Evolutionary conservation across 352 stramenopile species (phyloP).

Genomic region (Globisporangium splendens): DNA sequence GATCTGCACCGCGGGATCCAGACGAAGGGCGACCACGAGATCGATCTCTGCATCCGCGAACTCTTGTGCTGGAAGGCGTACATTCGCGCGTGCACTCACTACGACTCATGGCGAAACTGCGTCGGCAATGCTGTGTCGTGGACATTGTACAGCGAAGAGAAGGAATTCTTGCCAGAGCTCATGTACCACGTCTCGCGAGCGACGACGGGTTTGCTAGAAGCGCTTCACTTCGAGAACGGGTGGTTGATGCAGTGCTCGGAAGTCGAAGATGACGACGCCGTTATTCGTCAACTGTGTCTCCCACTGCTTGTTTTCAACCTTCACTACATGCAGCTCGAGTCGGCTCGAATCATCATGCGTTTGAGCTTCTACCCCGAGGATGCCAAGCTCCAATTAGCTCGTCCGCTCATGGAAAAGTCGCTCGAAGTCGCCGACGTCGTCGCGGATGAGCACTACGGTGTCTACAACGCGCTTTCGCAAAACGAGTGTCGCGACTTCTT

Average conservation of each 20-base stretch:
- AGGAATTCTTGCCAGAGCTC: constrained; percentile 65
- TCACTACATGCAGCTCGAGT: constrained; percentile 78
- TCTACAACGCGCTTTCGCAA: constrained; percentile 53
- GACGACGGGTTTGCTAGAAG: constrained; percentile 47
- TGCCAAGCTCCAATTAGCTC: constrained; percentile 52
- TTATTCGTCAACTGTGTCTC: constrained; percentile 52
- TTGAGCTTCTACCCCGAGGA: constrained; percentile 60
- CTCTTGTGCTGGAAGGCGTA: constrained; percentile 73
- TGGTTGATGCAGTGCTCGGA: constrained; percentile 62
- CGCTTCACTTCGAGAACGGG: constrained; percentile 76
- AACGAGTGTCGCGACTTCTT: constrained; percentile 69
- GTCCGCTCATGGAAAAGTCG: constrained; percentile 63
- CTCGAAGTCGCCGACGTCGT: constrained; percentile 76
- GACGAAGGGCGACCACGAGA: constrained; percentile 34
- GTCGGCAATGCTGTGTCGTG: constrained; percentile 25
- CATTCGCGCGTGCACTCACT: constrained; percentile 57
- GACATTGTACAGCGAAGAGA: constrained; percentile 69
- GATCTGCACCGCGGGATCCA: constrained; percentile 48
- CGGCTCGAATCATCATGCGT: constrained; percentile 63
- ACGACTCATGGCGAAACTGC: constrained; percentile 70
- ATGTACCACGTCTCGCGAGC: constrained; percentile 73
- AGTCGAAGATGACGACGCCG: constrained; percentile 36
- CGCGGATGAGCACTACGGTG: constrained; percentile 70
- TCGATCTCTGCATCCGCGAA: constrained; percentile 56
- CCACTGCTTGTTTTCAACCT: constrained; percentile 68